These are phyloP conservation scores for Phyllosticta capitalensis DNA, from an alignment of 2,329 filamentous ascomycete species.

Conservation along the genomic window DNA sequence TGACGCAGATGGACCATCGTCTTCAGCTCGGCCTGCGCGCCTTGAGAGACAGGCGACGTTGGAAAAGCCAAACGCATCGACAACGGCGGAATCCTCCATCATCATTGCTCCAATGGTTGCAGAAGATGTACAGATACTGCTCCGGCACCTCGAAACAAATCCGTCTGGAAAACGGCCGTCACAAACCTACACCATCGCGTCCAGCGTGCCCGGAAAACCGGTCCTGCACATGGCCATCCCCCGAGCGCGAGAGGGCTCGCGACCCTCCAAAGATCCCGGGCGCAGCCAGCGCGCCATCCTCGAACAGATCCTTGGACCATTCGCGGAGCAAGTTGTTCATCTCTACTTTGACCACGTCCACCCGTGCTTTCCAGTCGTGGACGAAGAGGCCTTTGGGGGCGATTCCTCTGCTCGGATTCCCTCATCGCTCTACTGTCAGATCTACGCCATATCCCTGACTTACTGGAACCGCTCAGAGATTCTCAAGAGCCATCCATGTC, in stretches of 20 bases:
- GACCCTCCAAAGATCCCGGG: slow-evolving; percentile 25
- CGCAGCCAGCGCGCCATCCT: slow-evolving; percentile 31
- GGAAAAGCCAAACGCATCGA: slow-evolving; percentile 9
- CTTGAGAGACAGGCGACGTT: not conserved
- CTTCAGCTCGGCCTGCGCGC: not conserved
- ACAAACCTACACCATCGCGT: slow-evolving; percentile 42
- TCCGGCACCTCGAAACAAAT: slow-evolving; percentile 29
- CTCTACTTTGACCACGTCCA: slow-evolving; percentile 37
- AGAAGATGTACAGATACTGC: slow-evolving; percentile 32
- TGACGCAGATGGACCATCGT: not conserved
- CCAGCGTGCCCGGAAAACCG: slow-evolving; percentile 33
- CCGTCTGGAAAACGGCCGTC: slow-evolving; percentile 1
- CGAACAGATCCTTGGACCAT: slow-evolving; percentile 31
- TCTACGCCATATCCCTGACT: slow-evolving; percentile 29
- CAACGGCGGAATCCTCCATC: slow-evolving; percentile 27
- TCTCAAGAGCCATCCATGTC: slow-evolving; percentile 26
- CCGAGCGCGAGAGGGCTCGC: slow-evolving; percentile 38
- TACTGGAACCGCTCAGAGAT: slow-evolving; percentile 29
- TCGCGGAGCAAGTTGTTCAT: slow-evolving; percentile 30
- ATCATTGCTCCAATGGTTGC: slow-evolving; percentile 33
- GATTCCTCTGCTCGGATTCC: slow-evolving; percentile 18
- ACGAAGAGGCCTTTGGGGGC: slow-evolving; percentile 25
- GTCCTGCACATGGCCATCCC: slow-evolving; percentile 39
- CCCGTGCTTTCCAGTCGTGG: slow-evolving; percentile 31
- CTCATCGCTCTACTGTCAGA: slow-evolving; percentile 30